These are phyloP conservation scores for Eucalyptus urophylla DNA, from an alignment of 345 rosid genomes.

Conservation along the genomic window DNA sequence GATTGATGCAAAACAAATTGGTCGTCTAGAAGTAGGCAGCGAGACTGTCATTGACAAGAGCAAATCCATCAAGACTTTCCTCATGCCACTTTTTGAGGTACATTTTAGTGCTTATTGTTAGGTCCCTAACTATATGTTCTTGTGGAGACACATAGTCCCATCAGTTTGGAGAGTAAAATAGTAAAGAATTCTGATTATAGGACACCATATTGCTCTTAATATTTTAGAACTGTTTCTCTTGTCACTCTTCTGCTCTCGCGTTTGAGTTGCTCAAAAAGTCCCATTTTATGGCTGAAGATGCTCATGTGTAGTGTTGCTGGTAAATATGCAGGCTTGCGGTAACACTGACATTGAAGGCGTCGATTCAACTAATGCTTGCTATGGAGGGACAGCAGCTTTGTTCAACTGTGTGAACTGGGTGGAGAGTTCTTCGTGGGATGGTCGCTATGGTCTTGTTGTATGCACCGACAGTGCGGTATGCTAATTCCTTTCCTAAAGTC, in stretches of 20 bases:
- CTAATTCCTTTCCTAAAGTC: neutral
- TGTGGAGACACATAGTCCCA: neutral
- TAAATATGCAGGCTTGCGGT: conserved; percentile 64
- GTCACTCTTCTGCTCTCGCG: neutral
- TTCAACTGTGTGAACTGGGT: conserved; percentile 98
- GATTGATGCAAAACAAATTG: conserved; percentile 88
- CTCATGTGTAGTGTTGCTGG: neutral
- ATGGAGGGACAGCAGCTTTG: conserved; percentile 98
- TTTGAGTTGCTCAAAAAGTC: neutral
- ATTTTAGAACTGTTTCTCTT: neutral
- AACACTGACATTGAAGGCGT: conserved; percentile 98
- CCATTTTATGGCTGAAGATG: neutral
- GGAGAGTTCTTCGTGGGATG: conserved; percentile 98
- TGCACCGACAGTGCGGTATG: conserved; percentile 99
- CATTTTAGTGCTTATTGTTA: neutral
- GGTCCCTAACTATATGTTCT: neutral
- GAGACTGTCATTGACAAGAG: conserved; percentile 99
- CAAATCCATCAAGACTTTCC: conserved; percentile 95
- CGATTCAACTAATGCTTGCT: conserved; percentile 97
- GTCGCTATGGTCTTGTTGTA: conserved; percentile 94
- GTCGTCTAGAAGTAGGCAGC: conserved; percentile 97
- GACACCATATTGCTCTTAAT: neutral
- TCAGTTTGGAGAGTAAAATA: neutral
- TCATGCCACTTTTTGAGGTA: conserved; percentile 99
- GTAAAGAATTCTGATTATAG: neutral